Evolutionary conservation across 129 eudicot species (phyloP).

Genomic region (Helianthus tuberosus): DNA sequence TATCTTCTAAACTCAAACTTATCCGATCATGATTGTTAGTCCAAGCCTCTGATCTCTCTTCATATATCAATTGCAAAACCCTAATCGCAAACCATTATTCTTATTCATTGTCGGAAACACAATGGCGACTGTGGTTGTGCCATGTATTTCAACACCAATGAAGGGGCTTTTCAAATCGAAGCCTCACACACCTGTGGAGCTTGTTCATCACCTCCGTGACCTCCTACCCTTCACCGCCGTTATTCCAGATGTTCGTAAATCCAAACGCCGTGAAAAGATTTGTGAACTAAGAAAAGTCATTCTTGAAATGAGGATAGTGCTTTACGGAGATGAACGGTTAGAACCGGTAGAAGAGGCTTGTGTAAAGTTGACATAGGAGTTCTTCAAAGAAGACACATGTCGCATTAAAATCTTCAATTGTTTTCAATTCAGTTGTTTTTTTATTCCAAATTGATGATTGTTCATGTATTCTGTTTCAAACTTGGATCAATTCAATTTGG

Average conservation of each 20-base stretch:
- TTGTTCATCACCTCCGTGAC: constrained; percentile 38
- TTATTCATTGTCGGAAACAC: not conserved
- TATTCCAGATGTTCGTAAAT: constrained; percentile 19
- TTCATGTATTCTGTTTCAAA: too few relatives aligned
- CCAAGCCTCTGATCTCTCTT: constrained; percentile 3
- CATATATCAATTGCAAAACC: constrained; percentile 31
- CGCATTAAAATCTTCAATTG: too few relatives aligned
- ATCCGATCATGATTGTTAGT: not conserved
- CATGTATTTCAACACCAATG: constrained; percentile 34
- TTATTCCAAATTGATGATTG: too few relatives aligned
- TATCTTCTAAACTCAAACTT: not conserved
- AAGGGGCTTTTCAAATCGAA: constrained; percentile 54
- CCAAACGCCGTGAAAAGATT: constrained; percentile 45
- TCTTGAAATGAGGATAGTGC: constrained; percentile 50
- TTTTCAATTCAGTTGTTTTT: too few relatives aligned
- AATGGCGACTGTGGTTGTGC: constrained; percentile 29
- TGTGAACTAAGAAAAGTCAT: constrained; percentile 45
- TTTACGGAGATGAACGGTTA: constrained; percentile 45
- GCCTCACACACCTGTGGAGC: constrained; percentile 53
- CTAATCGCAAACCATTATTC: too few relatives aligned
- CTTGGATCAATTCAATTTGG: too few relatives aligned
- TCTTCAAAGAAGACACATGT: constrained; percentile 45
- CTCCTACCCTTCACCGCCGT: constrained; percentile 40
- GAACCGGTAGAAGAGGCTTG: constrained; percentile 52
- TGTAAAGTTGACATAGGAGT: constrained; percentile 49